These are phyloP conservation scores for Moringa oleifera DNA, from an alignment of 345 rosid species.

Conservation along the genomic window DNA sequence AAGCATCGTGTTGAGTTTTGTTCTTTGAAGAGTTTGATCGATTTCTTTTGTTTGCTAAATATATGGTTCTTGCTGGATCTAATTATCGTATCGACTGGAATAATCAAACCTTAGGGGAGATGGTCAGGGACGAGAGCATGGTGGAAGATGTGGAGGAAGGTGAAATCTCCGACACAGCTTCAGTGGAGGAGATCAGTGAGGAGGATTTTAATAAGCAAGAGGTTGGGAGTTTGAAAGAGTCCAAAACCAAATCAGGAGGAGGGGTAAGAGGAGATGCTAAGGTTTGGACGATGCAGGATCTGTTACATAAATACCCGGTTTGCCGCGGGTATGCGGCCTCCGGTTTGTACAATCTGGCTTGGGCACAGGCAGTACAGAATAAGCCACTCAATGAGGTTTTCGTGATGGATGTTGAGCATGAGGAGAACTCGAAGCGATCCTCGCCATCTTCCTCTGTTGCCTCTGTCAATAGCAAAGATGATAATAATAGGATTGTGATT, in stretches of 20 bases:
- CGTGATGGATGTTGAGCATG: conserved; percentile 43
- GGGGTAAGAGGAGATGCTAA: conserved; percentile 31
- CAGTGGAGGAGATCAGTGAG: conserved; percentile 64
- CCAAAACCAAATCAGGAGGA: conserved; percentile 21
- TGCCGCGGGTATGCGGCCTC: conserved; percentile 46
- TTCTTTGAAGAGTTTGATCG: not conserved
- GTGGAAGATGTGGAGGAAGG: conserved; percentile 81
- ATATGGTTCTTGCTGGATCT: conserved; percentile 27
- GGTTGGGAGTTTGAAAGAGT: conserved; percentile 23
- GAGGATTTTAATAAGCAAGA: conserved; percentile 54
- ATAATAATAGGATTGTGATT: conserved; percentile 40
- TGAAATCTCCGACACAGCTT: conserved; percentile 70
- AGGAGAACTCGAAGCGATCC: conserved; percentile 35
- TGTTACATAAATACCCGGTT: conserved; percentile 44
- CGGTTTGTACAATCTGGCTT: conserved; percentile 71
- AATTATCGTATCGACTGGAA: conserved; percentile 13
- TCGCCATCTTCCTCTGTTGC: conserved; percentile 36
- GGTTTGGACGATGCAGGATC: conserved; percentile 87
- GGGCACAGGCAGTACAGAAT: conserved; percentile 98
- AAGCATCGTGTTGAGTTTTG: not conserved
- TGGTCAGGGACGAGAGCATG: conserved; percentile 37
- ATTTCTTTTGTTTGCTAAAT: not conserved
- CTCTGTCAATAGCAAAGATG: conserved; percentile 29
- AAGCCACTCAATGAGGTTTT: conserved; percentile 59
- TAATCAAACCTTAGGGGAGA: conserved; percentile 26